Conservation (phyloP, 108 stramenopile genomes). For the Cylindrotheca closterium region DNA sequence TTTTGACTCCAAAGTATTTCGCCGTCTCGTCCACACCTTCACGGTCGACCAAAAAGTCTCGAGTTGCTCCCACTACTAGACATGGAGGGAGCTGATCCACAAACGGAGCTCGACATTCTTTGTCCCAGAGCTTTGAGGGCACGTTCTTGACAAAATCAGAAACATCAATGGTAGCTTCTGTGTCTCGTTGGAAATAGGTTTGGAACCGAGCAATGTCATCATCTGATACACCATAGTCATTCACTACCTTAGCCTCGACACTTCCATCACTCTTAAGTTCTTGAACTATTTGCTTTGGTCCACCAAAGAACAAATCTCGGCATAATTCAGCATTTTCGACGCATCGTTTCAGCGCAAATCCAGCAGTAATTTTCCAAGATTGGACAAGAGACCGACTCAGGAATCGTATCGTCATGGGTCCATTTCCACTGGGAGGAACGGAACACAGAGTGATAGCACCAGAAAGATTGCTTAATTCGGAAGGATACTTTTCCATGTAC, state of each 20-base stretch:
- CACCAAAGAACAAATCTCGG: conserved; percentile 68
- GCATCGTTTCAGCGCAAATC: conserved; percentile 60
- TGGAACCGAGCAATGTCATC: conserved; percentile 51
- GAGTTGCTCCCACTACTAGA: conserved; percentile 60
- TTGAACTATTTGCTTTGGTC: conserved; percentile 8
- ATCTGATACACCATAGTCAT: conserved; percentile 61
- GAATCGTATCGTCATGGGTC: conserved; percentile 58
- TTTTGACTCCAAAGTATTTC: conserved; percentile 46
- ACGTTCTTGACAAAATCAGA: conserved; percentile 39
- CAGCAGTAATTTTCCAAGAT: conserved; percentile 58
- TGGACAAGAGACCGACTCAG: conserved; percentile 43
- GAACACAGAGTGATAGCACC: conserved; percentile 74
- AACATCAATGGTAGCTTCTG: conserved; percentile 58
- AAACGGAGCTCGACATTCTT: conserved; percentile 39
- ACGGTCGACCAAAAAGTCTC: conserved; percentile 66
- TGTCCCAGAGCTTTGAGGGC: conserved; percentile 29
- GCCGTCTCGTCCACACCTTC: conserved; percentile 61
- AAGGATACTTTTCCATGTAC: conserved; percentile 32
- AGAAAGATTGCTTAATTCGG: conserved; percentile 14
- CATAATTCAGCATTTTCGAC: conserved; percentile 35
- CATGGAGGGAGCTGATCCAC: conserved; percentile 37
- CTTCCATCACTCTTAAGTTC: conserved; percentile 15
- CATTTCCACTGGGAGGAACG: conserved; percentile 86
- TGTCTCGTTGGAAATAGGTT: conserved; percentile 51
- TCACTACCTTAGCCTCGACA: not conserved